Evolutionary conservation across 768 basidiomycete genomes (phyloP).

Genomic region (Trichaptum fuscoviolaceum): DNA sequence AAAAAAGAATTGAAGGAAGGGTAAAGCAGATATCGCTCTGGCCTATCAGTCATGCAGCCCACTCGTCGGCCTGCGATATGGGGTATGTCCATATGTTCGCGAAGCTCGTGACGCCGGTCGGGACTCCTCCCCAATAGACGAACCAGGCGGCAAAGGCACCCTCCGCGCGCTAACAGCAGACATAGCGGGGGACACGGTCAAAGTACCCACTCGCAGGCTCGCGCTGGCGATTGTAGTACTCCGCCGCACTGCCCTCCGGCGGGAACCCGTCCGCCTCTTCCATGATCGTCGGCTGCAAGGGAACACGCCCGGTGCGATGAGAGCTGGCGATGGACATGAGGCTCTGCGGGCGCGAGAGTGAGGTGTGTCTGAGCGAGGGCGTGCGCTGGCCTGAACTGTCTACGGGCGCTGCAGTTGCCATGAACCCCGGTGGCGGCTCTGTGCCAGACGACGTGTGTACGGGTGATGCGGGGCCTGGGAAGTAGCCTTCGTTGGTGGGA

Average conservation of each 20-base stretch:
- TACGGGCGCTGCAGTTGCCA: neutral
- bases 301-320: neutral
- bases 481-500: neutral
- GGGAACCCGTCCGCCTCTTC: neutral
- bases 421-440: neutral
- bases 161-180: neutral
- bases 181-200: neutral
- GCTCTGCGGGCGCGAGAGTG: neutral
- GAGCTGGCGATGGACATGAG: neutral
- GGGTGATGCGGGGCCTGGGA: neutral
- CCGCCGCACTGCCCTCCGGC: neutral
- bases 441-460: neutral
- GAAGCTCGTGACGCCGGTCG: neutral
- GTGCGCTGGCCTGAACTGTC: constrained; percentile 1
- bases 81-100: neutral
- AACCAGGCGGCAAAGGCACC: neutral
- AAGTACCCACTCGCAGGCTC: neutral
- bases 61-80: neutral
- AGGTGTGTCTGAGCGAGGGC: neutral
- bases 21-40: neutral
- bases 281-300: neutral
- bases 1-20: neutral
- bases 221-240: neutral
- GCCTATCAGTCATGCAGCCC: neutral
- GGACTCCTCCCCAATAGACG: neutral